These are phyloP conservation scores for Penicillium concentricum DNA, from an alignment of 2,329 filamentous ascomycete genomes.

Conservation along the genomic window DNA sequence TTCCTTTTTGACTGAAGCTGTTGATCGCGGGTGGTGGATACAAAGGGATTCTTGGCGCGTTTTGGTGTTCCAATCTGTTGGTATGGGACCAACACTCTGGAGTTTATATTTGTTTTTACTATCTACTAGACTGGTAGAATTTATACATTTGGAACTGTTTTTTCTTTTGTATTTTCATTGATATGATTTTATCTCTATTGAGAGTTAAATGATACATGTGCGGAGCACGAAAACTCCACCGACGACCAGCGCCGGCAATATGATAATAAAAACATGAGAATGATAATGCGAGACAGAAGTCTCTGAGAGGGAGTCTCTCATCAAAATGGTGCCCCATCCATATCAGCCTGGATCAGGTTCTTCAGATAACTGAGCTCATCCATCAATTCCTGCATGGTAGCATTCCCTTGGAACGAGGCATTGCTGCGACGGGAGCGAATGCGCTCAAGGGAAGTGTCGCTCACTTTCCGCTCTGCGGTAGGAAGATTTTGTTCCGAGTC, in stretches of 20 bases:
- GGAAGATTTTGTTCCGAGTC: neutral
- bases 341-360: slow-evolving; percentile 44
- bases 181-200: neutral
- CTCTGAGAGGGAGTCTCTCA: neutral
- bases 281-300: neutral
- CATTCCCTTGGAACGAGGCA: slow-evolving; percentile 28
- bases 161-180: neutral
- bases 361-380: slow-evolving; percentile 54
- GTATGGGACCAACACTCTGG: neutral
- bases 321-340: slow-evolving; percentile 25
- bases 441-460: slow-evolving; percentile 5
- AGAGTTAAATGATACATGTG: slow-evolving; percentile 8
- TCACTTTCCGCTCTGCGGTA: neutral
- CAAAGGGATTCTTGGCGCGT: slow-evolving; percentile 24
- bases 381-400: slow-evolving; percentile 50
- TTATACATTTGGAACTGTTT: neutral
- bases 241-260: slow-evolving; percentile 18
- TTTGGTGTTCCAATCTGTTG: neutral
- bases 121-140: neutral
- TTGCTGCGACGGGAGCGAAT: slow-evolving; percentile 18
- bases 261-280: neutral
- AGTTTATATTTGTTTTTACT: neutral
- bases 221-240: neutral
- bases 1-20: slow-evolving; percentile 14
- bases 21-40: slow-evolving; percentile 20